phyloP scores from a whole-genome alignment of 2,329 filamentous ascomycete genomes.

The Diplodia sapinea region DNA sequence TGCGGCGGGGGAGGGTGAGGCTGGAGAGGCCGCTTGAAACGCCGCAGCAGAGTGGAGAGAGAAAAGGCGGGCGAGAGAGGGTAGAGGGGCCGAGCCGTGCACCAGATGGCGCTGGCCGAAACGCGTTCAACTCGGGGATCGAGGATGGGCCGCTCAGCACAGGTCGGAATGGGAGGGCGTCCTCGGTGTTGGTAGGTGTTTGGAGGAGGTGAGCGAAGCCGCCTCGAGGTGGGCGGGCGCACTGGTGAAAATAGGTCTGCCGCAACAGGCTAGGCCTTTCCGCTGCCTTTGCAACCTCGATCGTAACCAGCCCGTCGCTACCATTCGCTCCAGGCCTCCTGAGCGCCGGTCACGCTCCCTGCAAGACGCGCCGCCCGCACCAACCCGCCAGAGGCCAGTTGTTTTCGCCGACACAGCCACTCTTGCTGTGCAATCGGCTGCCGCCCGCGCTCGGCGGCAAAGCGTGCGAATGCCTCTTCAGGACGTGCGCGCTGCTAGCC shows the following conservation, averaged over 20 bases:
- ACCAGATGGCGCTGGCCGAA: constrained; percentile 51
- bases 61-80: constrained; percentile 32
- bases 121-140: constrained; percentile 44
- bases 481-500: constrained; percentile 7
- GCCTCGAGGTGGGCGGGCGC: constrained; percentile 36
- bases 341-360: constrained; percentile 25
- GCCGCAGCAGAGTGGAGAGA: constrained; percentile 39
- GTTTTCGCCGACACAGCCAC: constrained; percentile 21
- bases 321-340: constrained; percentile 4
- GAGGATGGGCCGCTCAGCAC: constrained; percentile 42
- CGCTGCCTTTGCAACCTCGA: constrained; percentile 11
- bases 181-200: constrained; percentile 34
- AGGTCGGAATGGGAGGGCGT: constrained; percentile 40
- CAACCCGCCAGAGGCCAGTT: background rate
- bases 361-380: constrained; percentile 3
- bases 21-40: constrained; percentile 42
- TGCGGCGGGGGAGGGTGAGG: constrained; percentile 18
- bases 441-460: constrained; percentile 9
- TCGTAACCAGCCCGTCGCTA: background rate
- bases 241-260: constrained; percentile 21
- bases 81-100: constrained; percentile 44
- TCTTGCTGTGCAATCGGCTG: constrained; percentile 14
- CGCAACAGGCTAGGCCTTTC: constrained; percentile 21
- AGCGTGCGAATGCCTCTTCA: constrained; percentile 16
- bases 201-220: constrained; percentile 35